These are phyloP conservation scores for Cotoneaster glaucophyllus DNA, from an alignment of 306 rosid genomes.

Conservation along the genomic window DNA sequence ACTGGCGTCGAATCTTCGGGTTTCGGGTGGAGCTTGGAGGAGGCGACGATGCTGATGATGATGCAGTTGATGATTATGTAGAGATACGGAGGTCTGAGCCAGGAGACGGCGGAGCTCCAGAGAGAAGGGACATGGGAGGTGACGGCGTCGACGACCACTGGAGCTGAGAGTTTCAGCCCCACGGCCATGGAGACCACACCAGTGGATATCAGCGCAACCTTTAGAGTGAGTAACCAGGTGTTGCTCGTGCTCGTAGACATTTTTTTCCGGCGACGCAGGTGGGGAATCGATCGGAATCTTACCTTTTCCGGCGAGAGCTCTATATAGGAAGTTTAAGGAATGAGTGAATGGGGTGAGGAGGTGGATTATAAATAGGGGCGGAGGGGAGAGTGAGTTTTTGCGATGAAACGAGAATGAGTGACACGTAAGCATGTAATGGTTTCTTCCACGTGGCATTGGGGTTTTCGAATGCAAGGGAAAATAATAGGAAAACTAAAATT, in stretches of 20 bases:
- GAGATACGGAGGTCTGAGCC: slow-evolving; percentile 78
- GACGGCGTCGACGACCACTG: slow-evolving; percentile 43
- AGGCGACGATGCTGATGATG: slow-evolving; percentile 74
- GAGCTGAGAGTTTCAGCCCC: slow-evolving; percentile 56
- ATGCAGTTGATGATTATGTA: slow-evolving; percentile 68
- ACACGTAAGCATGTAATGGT: neutral
- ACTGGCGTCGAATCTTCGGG: slow-evolving; percentile 12
- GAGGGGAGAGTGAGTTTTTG: neutral
- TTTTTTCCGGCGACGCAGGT: neutral
- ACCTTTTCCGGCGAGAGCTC: neutral
- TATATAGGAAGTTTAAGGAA: neutral
- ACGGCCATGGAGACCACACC: slow-evolving; percentile 56
- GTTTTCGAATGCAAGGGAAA: neutral
- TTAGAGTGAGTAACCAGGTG: slow-evolving; percentile 37
- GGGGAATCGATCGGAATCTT: neutral
- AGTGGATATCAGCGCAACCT: slow-evolving; percentile 44
- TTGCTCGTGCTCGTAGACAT: slow-evolving; percentile 25
- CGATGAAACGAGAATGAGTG: slow-evolving; percentile 9
- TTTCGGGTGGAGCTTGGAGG: slow-evolving; percentile 52
- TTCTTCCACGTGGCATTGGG: neutral
- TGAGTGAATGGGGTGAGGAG: neutral
- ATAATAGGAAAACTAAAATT: too few species aligned
- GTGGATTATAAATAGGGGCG: slow-evolving; percentile 9
- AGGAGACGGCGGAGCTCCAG: slow-evolving; percentile 43
- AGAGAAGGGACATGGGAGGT: slow-evolving; percentile 53